Percentiles rank a stretch among this genome's conserved stretches.
phyloP scores from a whole-genome alignment of 441 rosid genomes.

The Eutrema salsugineum region DNA sequence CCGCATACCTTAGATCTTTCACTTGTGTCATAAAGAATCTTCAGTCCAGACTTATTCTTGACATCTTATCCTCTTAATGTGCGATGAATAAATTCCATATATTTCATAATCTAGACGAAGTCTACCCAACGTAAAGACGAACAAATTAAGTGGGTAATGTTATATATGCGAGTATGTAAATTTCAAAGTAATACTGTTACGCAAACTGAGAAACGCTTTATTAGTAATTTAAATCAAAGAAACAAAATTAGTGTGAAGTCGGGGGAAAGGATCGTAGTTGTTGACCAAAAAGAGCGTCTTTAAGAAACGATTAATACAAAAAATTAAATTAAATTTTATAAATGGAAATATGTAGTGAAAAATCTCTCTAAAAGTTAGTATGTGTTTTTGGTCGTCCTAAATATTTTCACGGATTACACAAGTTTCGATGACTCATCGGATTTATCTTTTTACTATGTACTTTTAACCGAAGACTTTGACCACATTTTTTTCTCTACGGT shows the following conservation, averaged over 20 bases:
- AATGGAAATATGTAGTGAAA: not conserved
- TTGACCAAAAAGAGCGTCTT: not conserved
- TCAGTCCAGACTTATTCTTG: not conserved
- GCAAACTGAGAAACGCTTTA: not conserved
- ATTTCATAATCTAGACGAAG: not conserved
- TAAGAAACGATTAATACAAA: not conserved
- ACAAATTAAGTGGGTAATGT: not conserved
- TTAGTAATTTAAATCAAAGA: not conserved
- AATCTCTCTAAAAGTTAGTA: not conserved
- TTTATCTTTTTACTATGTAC: slow-evolving; percentile 23
- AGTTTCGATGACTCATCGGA: slow-evolving; percentile 26
- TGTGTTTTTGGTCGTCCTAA: slow-evolving; percentile 7
- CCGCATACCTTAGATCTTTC: not conserved
- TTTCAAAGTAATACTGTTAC: not conserved
- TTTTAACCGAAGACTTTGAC: slow-evolving; percentile 30
- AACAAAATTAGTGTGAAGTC: not conserved
- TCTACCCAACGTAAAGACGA: not conserved
- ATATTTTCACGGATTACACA: slow-evolving; percentile 21
- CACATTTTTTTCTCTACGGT: slow-evolving; percentile 1
- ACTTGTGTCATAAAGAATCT: not conserved
- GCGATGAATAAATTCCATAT: not conserved
- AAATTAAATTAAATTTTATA: not conserved
- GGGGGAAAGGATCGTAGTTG: not conserved
- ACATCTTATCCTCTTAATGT: not conserved
- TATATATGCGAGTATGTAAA: not conserved